Evolutionary conservation across 2,329 filamentous ascomycete genomes (phyloP).

Genomic region (Claviceps paspali): DNA sequence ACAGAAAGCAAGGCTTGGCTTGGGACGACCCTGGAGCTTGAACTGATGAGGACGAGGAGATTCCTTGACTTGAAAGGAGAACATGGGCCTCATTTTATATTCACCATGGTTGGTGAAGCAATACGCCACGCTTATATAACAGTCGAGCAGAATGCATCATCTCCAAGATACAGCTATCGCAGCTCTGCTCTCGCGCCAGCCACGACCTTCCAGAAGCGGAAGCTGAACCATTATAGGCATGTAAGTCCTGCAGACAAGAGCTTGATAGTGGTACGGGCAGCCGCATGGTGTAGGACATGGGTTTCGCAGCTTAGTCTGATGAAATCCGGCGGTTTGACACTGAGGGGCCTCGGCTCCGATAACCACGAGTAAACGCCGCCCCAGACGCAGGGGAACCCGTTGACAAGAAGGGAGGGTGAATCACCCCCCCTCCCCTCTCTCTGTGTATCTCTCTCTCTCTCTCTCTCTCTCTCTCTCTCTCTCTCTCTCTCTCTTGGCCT

Average conservation of each 20-base stretch:
- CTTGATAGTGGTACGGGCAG: background rate
- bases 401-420: too few species aligned
- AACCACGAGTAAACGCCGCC: too few species aligned
- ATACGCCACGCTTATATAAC: background rate
- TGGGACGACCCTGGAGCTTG: too few species aligned
- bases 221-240: slow-evolving; percentile 4
- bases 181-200: background rate
- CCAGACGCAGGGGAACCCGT: too few species aligned
- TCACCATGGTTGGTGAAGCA: background rate
- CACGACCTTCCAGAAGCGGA: slow-evolving; percentile 9
- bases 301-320: background rate
- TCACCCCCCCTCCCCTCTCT: too few species aligned
- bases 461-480: too few species aligned
- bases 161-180: background rate
- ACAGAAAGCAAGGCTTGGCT: too few species aligned
- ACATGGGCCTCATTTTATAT: slow-evolving; percentile 6
- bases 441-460: too few species aligned
- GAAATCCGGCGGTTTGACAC: too few species aligned
- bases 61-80: background rate
- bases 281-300: slow-evolving; percentile 1
- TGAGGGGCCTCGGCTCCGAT: too few species aligned
- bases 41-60: background rate
- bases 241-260: background rate
- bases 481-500: too few species aligned
- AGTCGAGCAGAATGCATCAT: background rate